Base-by-base conservation (phyloP, 768 basidiomycete species). In the Daedaleopsis nitida region DNA sequence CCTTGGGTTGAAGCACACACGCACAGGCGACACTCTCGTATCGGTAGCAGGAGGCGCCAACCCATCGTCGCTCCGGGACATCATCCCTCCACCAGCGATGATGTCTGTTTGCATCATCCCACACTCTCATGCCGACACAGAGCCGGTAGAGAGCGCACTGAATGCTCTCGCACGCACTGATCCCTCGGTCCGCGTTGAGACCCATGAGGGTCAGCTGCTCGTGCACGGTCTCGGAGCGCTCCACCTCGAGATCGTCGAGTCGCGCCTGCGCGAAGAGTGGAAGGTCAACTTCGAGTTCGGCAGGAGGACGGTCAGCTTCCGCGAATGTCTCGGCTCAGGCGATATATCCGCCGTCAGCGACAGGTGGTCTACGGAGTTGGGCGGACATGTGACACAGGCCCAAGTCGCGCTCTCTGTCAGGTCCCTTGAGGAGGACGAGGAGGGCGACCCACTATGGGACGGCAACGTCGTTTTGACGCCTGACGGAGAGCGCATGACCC, bases 241-340 rank as follows among this genome's bases (percentile, higher is more conserved):
- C 13, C 93, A 95, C 69, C 82, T 95, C n/a, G 93, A 95, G 73
- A 94, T 95, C 57, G 81, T 94, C 11, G 91, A 92, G 73, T 84
- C 86, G n/a, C 82, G 94, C 45, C 77, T 95, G 27, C 81, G 78
- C 55, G 86, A 91, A 58, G 93, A 94, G 73, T 95, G 89, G 88
- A 81, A 84, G 35, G 90, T 78, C 35, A 80, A 83, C 48, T 93
- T 91, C 68, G 87, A 93, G 68, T 83, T 94, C 65, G 92, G 93
- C 6, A 77, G 75, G 58, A 84, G 92, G 56, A 83, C 87, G 14
- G 92, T 94, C 55, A 89, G 88, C 74, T 94, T 90, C 75, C 85
- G 92, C 17, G 93, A 94, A 72, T 81, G 72, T 19, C 68, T 78
- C 19, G 70, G 74, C 78, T 14, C 70, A 77, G 52, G 59, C 17